phyloP scores from a whole-genome alignment of 2,329 filamentous ascomycete species.

The Thermothelomyces thermophilus region DNA sequence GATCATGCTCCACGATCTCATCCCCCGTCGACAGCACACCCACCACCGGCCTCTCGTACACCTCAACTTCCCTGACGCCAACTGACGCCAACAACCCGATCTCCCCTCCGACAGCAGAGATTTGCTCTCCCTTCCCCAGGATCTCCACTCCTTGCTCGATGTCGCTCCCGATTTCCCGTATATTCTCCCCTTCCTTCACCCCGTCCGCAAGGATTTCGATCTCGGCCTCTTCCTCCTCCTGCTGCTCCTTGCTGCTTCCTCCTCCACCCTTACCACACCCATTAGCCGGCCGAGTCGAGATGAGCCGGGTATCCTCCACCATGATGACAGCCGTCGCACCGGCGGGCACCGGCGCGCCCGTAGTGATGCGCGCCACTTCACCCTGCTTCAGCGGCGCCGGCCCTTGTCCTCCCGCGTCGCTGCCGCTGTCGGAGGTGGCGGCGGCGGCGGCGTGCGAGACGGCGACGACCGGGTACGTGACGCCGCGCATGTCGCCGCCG shows the following conservation, averaged over 20 bases:
- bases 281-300: constrained; percentile 34
- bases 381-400: constrained; percentile 45
- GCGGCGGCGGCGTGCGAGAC: constrained; percentile 65
- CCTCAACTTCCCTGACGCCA: constrained; percentile 61
- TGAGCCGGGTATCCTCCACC: constrained; percentile 87
- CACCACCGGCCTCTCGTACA: constrained; percentile 71
- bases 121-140: constrained; percentile 69
- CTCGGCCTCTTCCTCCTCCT: constrained; percentile 77
- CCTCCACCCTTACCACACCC: not conserved
- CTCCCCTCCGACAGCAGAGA: constrained; percentile 83
- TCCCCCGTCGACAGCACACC: constrained; percentile 92
- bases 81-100: constrained; percentile 84
- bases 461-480: constrained; percentile 72
- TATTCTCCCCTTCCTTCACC: constrained; percentile 74
- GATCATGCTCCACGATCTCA: constrained; percentile 74
- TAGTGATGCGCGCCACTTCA: constrained; percentile 84
- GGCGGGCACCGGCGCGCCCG: constrained; percentile 81
- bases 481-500: constrained; percentile 61
- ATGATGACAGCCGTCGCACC: constrained; percentile 90
- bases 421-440: too few relatives aligned
- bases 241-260: constrained; percentile 68
- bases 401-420: too few relatives aligned
- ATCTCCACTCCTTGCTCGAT: constrained; percentile 63
- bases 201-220: constrained; percentile 77
- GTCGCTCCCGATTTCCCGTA: constrained; percentile 87